Percentiles rank a stretch among this genome's conserved stretches.
phyloP scores from a whole-genome alignment of 805 yeast genomes.

The Starmerella vitae region DNA sequence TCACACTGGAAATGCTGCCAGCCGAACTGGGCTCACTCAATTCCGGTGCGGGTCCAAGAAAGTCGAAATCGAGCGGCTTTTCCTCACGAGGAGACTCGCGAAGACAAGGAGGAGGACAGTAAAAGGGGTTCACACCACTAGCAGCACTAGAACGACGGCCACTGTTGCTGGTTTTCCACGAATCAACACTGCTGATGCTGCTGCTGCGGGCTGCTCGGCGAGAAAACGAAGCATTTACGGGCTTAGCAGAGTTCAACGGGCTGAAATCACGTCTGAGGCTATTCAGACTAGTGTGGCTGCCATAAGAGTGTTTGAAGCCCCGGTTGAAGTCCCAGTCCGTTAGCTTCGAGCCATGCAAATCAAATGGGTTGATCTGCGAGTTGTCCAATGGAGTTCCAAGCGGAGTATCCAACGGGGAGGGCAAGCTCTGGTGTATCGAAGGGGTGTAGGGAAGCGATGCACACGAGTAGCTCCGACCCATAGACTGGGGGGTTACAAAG shows the following conservation, averaged over 20 bases:
- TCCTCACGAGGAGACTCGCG: slow-evolving; percentile 6
- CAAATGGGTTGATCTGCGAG: slow-evolving; percentile 10
- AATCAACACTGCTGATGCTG: slow-evolving; percentile 1
- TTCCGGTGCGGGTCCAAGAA: neutral
- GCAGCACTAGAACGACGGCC: neutral
- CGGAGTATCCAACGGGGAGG: slow-evolving; percentile 17
- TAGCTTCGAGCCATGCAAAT: neutral
- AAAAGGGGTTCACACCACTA: slow-evolving; percentile 27
- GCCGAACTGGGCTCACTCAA: neutral
- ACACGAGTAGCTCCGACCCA: slow-evolving; percentile 13
- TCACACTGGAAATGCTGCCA: neutral
- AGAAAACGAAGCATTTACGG: slow-evolving; percentile 1
- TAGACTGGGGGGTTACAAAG: slow-evolving; percentile 15
- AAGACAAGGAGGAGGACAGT: slow-evolving; percentile 24
- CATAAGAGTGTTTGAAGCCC: neutral
- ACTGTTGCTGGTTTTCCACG: neutral
- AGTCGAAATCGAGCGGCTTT: neutral
- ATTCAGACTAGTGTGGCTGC: neutral
- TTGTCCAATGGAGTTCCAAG: slow-evolving; percentile 15
- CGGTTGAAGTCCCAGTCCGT: neutral
- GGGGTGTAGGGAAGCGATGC: slow-evolving; percentile 12
- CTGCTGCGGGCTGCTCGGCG: neutral
- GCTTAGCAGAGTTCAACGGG: neutral
- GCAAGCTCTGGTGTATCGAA: slow-evolving; percentile 4
- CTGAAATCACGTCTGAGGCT: neutral